phyloP scores from a whole-genome alignment of 2,329 filamentous ascomycete genomes.

The Clarireedia hainanense region DNA sequence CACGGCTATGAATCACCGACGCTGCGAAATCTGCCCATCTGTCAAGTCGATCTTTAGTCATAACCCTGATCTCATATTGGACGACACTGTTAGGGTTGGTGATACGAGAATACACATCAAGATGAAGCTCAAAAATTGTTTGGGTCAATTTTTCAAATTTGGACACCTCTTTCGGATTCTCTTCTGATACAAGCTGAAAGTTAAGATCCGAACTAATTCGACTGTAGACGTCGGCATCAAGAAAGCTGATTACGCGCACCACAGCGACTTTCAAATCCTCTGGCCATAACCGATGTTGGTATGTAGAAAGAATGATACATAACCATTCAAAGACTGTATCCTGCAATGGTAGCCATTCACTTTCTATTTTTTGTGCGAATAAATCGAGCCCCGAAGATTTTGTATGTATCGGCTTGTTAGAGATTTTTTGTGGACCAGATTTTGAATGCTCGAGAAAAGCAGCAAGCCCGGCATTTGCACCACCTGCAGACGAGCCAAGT shows the following conservation, averaged over 20 bases:
- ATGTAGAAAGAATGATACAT: slow-evolving; percentile 41
- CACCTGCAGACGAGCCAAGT: slow-evolving; percentile 24
- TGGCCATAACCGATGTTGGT: slow-evolving; percentile 48
- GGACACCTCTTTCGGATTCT: slow-evolving; percentile 26
- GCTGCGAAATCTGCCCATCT: slow-evolving; percentile 53
- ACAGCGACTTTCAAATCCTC: slow-evolving; percentile 48
- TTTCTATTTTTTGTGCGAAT: slow-evolving; percentile 44
- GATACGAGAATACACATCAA: slow-evolving; percentile 57
- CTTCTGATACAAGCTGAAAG: slow-evolving; percentile 7
- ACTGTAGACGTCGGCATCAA: slow-evolving; percentile 45
- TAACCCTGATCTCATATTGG: slow-evolving; percentile 39
- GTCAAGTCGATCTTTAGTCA: slow-evolving; percentile 50
- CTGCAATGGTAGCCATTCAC: slow-evolving; percentile 44
- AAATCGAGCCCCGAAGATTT: slow-evolving; percentile 43
- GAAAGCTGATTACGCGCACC: slow-evolving; percentile 41
- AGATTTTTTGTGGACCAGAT: slow-evolving; percentile 42
- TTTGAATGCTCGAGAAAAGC: slow-evolving; percentile 59
- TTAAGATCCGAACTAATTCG: slow-evolving; percentile 38
- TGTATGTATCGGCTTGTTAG: slow-evolving; percentile 38
- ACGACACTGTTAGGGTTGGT: slow-evolving; percentile 52
- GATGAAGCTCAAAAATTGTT: slow-evolving; percentile 57
- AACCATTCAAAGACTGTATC: slow-evolving; percentile 55
- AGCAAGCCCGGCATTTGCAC: slow-evolving; percentile 40
- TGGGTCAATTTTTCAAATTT: slow-evolving; percentile 45
- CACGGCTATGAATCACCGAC: slow-evolving; percentile 36